Evolutionary conservation across 768 basidiomycete species (phyloP), one percentile per base, ranked within the genome.

Genomic region (Suillus decipiens): DNA sequence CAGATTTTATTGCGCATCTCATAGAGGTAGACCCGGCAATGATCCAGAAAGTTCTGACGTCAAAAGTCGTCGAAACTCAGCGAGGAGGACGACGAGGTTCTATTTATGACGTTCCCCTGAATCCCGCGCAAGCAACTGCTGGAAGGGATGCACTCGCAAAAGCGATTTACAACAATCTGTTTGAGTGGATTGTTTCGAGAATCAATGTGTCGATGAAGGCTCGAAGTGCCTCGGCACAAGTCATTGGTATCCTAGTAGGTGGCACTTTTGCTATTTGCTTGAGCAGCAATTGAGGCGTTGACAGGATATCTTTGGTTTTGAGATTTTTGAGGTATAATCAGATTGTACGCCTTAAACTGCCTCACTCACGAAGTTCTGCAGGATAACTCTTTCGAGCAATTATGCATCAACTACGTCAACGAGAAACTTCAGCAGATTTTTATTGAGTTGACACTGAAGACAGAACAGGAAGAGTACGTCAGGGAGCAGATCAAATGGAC

Each of bases 381-480:
- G 90, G 92, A 95, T 75, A 96, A 96, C 76, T 95, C 93, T 5
- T 95, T 96, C 72, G 95, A 96, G 73, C 95, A 99, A 76, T 87
- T 99, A 22, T 99, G 97, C 80, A 99, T 99, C 84, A 99, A 99
- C 81, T 99, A 99, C 71, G 97, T 99, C 80, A 99, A 99, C 82
- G 97, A 99, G 78, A 99, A 99, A 78, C 84, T 99, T 31, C 96
- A 99, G 70, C 96, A 96, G 73, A 99, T 99, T 71, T 99, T 99
- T 79, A 99, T 99, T 71, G 96, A 99, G 76, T 83, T 99, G 57
- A 99, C 97, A 0, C 82, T 99, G 72, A 99, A 99, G 82, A 95
- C 96, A 19, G 97, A 99, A 73, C 97, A 99, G 76, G 97, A 99
- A 74, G 97, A 99, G 78, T 99, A 99, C 71, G 95, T 98, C 34